Conservation (phyloP, 106 monocot species). For the Platanthera guangdongensis region DNA sequence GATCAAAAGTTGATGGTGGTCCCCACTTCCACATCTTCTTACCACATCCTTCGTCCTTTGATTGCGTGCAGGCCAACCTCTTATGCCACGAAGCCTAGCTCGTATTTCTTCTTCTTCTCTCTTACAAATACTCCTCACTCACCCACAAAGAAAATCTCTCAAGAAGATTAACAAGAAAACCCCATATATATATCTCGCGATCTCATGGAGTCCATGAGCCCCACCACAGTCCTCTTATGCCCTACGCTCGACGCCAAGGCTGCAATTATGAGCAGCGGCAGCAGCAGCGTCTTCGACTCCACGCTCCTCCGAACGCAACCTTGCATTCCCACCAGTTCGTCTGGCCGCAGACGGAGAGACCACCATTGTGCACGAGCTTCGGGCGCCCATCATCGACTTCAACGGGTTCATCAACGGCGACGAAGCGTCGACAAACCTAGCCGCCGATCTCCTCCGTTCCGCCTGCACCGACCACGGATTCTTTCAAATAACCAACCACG, state of each 20-base stretch:
- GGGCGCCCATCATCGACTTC: conserved; percentile 47
- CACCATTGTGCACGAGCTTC: conserved; percentile 21
- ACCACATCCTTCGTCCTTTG: not conserved
- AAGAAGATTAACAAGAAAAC: not conserved
- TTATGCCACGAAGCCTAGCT: too few species aligned
- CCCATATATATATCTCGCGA: not conserved
- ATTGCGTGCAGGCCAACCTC: not conserved
- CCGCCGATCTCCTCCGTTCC: conserved; percentile 17
- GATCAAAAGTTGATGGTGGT: too few species aligned
- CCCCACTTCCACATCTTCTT: not conserved
- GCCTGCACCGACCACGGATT: conserved; percentile 50
- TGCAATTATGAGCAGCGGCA: not conserved
- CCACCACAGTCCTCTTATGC: not conserved
- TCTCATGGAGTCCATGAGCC: not conserved
- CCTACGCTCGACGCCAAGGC: not conserved
- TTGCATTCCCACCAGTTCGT: conserved; percentile 56
- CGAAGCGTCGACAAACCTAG: conserved; percentile 9
- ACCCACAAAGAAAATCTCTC: not conserved
- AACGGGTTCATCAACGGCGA: conserved; percentile 29
- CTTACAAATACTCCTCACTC: not conserved
- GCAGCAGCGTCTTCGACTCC: conserved; percentile 26
- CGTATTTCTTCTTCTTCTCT: not conserved
- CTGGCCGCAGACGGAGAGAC: conserved; percentile 35
- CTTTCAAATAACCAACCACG: conserved; percentile 59
- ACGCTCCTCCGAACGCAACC: conserved; percentile 15